Percentiles rank a stretch among this genome's conserved stretches.
These are phyloP conservation scores for Paracorniculantispora psalliotae DNA, from an alignment of 2,329 filamentous ascomycete species.

Conservation along the genomic window DNA sequence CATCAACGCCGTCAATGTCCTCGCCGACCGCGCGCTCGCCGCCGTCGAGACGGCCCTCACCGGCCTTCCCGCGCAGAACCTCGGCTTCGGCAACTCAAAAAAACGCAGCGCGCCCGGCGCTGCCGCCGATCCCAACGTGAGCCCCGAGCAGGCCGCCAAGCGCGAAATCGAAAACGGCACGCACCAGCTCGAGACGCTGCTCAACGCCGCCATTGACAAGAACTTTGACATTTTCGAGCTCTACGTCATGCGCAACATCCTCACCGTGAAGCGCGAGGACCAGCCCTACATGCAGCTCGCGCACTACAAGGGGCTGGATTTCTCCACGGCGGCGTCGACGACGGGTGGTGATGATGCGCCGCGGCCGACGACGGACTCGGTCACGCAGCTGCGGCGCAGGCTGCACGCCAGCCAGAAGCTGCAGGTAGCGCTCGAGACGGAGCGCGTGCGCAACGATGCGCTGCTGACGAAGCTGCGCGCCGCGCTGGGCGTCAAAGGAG, in stretches of 20 bases:
- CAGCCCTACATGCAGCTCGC: conserved; percentile 73
- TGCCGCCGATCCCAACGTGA: conserved; percentile 28
- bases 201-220: conserved; percentile 76
- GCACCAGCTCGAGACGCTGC: conserved; percentile 76
- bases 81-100: conserved; percentile 66
- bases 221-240: conserved; percentile 86
- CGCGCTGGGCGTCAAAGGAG: conserved; percentile 30
- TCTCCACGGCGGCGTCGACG: conserved; percentile 21
- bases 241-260: conserved; percentile 81
- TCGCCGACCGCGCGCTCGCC: conserved; percentile 84
- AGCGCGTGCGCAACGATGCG: conserved; percentile 66
- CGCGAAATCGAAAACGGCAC: conserved; percentile 83
- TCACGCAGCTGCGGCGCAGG: conserved; percentile 67
- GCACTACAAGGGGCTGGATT: conserved; percentile 72
- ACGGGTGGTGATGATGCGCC: too few species aligned
- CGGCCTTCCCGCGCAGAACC: conserved; percentile 63
- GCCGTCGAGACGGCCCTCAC: conserved; percentile 81
- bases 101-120: conserved; percentile 28
- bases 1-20: conserved; percentile 92
- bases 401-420: conserved; percentile 75
- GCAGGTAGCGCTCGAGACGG: conserved; percentile 62
- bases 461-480: conserved; percentile 60
- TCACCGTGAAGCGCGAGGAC: conserved; percentile 64
- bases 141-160: conserved; percentile 38
- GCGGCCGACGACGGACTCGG: conserved; percentile 57